Percentiles rank a stretch among this genome's conserved stretches.
These are phyloP conservation scores for Tricholoma furcatifolium DNA, from an alignment of 768 basidiomycete species.

Conservation along the genomic window DNA sequence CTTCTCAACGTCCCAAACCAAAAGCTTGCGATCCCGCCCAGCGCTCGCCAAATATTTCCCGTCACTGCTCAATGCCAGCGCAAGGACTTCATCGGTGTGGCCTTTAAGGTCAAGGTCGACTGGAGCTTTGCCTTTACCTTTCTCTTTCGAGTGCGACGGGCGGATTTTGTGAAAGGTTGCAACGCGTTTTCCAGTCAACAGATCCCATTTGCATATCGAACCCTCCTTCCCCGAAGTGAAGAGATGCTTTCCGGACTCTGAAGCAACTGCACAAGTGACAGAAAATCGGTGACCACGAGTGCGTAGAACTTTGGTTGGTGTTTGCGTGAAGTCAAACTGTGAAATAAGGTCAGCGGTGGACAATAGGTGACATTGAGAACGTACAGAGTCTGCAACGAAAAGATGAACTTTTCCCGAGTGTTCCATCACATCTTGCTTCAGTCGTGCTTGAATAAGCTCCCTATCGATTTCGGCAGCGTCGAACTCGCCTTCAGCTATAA, in stretches of 20 bases:
- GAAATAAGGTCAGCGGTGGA: background rate
- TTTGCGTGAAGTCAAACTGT: constrained; percentile 57
- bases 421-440: constrained; percentile 91
- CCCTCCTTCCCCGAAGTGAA: constrained; percentile 94
- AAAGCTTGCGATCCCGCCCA: constrained; percentile 78
- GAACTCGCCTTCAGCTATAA: constrained; percentile 78
- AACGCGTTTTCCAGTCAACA: constrained; percentile 59
- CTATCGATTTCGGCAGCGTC: constrained; percentile 96
- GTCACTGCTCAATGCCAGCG: constrained; percentile 82
- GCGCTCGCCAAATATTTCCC: constrained; percentile 85
- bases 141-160: constrained; percentile 38
- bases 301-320: constrained; percentile 50
- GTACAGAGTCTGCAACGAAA: constrained; percentile 72
- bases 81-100: constrained; percentile 84
- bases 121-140: constrained; percentile 49
- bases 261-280: constrained; percentile 78
- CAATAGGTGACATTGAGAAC: constrained; percentile 21
- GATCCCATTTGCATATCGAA: constrained; percentile 81
- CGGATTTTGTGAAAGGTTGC: constrained; percentile 61
- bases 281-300: constrained; percentile 76
- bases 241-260: constrained; percentile 70
- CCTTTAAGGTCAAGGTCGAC: constrained; percentile 51
- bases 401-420: constrained; percentile 86
- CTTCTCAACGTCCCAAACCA: constrained; percentile 82
- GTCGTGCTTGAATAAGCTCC: constrained; percentile 84